Base-by-base conservation (phyloP, 1,284 basidiomycete genomes). In the Puccinia novopanici region DNA sequence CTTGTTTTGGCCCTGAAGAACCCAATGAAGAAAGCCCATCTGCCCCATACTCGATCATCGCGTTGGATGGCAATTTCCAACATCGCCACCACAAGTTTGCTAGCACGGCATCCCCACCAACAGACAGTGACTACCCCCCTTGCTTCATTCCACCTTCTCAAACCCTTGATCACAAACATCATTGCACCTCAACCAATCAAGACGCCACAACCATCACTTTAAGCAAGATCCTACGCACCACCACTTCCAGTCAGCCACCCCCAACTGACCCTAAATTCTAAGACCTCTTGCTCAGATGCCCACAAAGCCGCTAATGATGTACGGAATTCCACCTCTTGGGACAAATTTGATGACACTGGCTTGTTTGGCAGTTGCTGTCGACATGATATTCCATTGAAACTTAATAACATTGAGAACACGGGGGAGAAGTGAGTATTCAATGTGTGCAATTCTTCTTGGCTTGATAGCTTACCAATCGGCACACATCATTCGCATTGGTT, bases 31-130 rank as follows among this genome's bases (percentile, higher is more conserved):
- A 63, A 19, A 45, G 40, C 22, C 42, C 50, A 45, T 27, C 15
- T 15, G 37, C 19, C 17, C 12, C 59, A 19, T 55, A 75, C 37
- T 30, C 48, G 10, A 65, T 63, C 6, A 63, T 75, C 2, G 57
- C 54, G 13, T 48, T 75, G 55, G 74, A 75, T 34, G 45, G 57
- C 9, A 75, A 75, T 59, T 75, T 75, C n/a, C 74, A 75, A 65
- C 57, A 63, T 17, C 57, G n/a, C n/a, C n/a, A n/a, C n/a, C n/a
- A n/a, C n/a, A n/a, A n/a, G n/a, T n/a, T n/a, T n/a, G n/a, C n/a
- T 13, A 45, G 57, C n/a, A 61, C 57, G 59, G 65, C 34, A n/a
- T 24, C 61, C 74, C 74, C 22, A 65, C 45, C 19, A 19, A 65
- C 17, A 30, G 37, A 9, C 19, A 75, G 24, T 75, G n/a, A n/a